Evolutionary conservation across 768 basidiomycete species (phyloP), one percentile per base, ranked within the genome.

Genomic region (Nevesoporus exiguus): DNA sequence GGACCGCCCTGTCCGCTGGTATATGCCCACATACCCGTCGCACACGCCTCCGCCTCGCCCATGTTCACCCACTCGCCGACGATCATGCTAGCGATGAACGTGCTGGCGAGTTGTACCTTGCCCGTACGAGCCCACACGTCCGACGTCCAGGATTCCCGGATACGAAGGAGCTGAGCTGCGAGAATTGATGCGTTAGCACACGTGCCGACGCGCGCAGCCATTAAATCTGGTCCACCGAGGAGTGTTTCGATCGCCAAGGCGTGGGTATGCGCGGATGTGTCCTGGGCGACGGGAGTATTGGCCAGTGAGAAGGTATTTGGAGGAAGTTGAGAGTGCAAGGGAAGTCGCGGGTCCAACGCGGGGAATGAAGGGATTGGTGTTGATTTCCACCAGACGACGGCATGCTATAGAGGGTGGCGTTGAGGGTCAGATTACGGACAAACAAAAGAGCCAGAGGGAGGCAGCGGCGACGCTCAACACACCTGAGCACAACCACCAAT

Each of bases 351-450:
- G 63, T 90, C 87, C 47, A 92, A 75, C 17, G 83, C 79, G 22
- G 87, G 86, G 49, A 93, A 76, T 8, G 83, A 84, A 14, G 85
- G 83, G 13, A 88, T 79, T 10, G 88, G 80, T 8, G 84, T 86
- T 1, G 87, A 84, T 71, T 89, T 90, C 88, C 90, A 92, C 88
- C 89, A 92, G 37, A 93, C 90, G 19, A 90, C 75, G 3, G 88
- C 87, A 65, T 86, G 84, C 83, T 76, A 55, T 25, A 48, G 34
- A 40, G 14, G 37, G 45, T 24, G 44, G 37, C 15, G 42, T 13
- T 21, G 22, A 45, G 24, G 45, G 54, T 54, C 47, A 37, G 53
- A 49, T 55, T 13, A 52, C 48, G 30, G 39, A 41, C 24, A 21
- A 51, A 52, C 44, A 44, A 43, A 15, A 24, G 10, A 37, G 36